Base-by-base conservation (phyloP, 163 green algal genomes). In the Scenedesmus sp. region DNA sequence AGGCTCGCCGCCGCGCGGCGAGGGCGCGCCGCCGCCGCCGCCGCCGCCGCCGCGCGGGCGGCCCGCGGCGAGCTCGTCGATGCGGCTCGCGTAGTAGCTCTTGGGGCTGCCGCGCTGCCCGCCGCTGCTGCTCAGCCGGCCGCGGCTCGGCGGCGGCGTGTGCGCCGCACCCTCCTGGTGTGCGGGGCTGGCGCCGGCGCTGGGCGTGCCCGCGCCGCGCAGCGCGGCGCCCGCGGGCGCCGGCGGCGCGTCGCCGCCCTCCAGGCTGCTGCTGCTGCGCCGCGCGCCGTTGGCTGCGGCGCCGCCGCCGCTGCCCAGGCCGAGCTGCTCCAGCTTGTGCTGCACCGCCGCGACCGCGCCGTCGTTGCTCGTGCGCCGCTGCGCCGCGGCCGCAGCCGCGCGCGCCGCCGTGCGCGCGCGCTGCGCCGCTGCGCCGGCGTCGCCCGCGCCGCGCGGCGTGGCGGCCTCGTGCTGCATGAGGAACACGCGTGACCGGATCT, bases 381-480 rank as follows among this genome's bases (percentile, higher is more conserved):
- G 70, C 39, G 22, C 18, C 67, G 54, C 70, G 42, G 53, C 15
- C 36, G 50, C 20, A 24, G 33, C 50, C 26, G 26, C 50, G n/a
- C 26, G 26, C 26, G 60, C 56, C n/a, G 60, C 39, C 42, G 65
- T 75, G 44, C 14, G 20, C 4, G 14, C 14, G 13, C 6, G 26
- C 45, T 64, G 45, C 47, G 14, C 54, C 20, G 66, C 31, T 63
- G 66, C 66, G 60, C 22, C 13, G 13, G 67, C 26, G 2, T 78
- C 54, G 3, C 57, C 33, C 47, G 33, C 44, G 15, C 53, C 33
- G 6, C 69, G 26, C 17, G 69, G 69, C 39, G 51, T 76, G 18
- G 51, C 51, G n/a, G 39, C 39, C n/a, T 80, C 71, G 20, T 83
- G 34, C 28, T 89, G 86, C 86, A 91, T 91, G 20, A 91, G 64